Conservation (phyloP, 768 basidiomycete genomes). For the Tricholoma matsutake region DNA sequence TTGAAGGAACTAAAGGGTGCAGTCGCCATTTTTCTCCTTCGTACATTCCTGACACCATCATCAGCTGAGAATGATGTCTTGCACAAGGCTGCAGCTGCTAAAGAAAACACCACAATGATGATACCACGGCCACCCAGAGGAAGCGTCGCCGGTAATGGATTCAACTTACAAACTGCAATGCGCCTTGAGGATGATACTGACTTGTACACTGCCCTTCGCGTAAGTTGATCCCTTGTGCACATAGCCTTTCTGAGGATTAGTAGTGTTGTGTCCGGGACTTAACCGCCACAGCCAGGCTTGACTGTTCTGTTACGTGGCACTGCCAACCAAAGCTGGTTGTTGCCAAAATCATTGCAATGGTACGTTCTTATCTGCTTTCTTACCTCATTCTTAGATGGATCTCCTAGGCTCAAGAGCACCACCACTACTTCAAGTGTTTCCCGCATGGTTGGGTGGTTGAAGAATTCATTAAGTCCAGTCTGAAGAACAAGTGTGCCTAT, state of each 20-base stretch:
- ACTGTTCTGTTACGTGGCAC: neutral
- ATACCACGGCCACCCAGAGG: neutral
- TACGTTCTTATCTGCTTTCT: neutral
- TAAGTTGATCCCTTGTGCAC: neutral
- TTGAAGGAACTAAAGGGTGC: conserved; percentile 2
- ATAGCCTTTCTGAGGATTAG: conserved; percentile 1
- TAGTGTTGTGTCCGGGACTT: neutral
- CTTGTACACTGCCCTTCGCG: neutral
- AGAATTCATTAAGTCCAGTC: conserved; percentile 1
- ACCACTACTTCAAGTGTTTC: neutral
- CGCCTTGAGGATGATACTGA: neutral
- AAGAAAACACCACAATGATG: neutral
- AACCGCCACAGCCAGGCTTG: neutral
- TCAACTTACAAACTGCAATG: neutral
- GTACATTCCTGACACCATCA: neutral
- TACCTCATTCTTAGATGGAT: neutral
- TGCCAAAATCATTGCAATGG: conserved; percentile 2
- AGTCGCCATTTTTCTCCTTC: neutral
- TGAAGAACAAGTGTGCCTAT: conserved; percentile 1
- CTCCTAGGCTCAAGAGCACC: neutral
- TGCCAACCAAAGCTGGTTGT: neutral
- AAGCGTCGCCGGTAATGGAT: neutral
- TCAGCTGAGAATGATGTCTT: neutral
- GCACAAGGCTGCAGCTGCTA: neutral
- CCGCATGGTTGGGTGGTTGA: neutral